Evolutionary conservation across 139 green algal species (phyloP).

Genomic region (Ettlia oleoabundans): DNA sequence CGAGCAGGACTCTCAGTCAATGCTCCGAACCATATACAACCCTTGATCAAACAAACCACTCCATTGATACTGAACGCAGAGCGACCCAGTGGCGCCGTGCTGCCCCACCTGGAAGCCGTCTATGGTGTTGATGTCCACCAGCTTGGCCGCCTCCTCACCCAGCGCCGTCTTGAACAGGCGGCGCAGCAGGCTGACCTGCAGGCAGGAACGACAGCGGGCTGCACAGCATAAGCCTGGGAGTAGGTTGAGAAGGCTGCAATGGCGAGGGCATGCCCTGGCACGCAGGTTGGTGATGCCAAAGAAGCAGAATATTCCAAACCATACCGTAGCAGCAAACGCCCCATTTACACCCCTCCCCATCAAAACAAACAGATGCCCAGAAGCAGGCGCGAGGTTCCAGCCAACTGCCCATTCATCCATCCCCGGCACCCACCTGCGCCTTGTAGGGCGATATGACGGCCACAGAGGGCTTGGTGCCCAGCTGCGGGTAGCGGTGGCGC

Average conservation of each 20-base stretch:
- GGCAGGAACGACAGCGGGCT: neutral
- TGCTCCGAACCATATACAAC: too few relatives aligned
- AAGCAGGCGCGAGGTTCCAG: neutral
- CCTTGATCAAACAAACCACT: too few relatives aligned
- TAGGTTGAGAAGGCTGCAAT: neutral
- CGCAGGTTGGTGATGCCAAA: too few relatives aligned
- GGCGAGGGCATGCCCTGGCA: neutral
- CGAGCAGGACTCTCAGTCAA: too few relatives aligned
- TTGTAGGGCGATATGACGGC: conserved; percentile 94
- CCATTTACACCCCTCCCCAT: neutral
- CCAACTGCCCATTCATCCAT: neutral
- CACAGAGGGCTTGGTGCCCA: conserved; percentile 52
- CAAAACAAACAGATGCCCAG: neutral
- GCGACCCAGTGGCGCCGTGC: too few relatives aligned
- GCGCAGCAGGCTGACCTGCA: conserved; percentile 34
- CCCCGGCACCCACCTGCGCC: conserved; percentile 75
- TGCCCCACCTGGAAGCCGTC: conserved; percentile 88
- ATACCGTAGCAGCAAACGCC: too few relatives aligned
- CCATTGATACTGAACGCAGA: too few relatives aligned
- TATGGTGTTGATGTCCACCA: conserved; percentile 95
- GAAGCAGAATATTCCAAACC: too few relatives aligned
- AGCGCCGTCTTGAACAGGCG: conserved; percentile 70
- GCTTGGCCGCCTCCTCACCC: conserved; percentile 54
- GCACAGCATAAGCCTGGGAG: neutral
- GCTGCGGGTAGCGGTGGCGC: conserved; percentile 62